phyloP scores from a whole-genome alignment of 106 monocot genomes.

The Dioscorea dumetorum region DNA sequence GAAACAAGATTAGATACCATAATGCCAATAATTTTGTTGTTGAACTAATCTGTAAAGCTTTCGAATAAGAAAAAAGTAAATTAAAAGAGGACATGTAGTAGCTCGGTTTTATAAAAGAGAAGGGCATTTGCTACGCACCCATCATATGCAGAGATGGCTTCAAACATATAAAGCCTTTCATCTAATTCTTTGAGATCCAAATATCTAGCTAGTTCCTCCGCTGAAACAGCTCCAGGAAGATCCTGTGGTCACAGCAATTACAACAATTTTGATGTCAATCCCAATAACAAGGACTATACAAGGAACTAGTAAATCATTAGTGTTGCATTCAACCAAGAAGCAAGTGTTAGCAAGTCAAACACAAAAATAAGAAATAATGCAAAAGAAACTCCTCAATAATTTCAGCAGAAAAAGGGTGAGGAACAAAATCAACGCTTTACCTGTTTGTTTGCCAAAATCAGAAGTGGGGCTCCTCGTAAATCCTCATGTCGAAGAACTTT shows the following conservation, averaged over 20 bases:
- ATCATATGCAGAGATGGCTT: conserved; percentile 72
- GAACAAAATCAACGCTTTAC: conserved; percentile 25
- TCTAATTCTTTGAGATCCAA: conserved; percentile 90
- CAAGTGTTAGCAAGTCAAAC: too few relatives aligned
- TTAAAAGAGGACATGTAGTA: too few relatives aligned
- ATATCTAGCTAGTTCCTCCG: conserved; percentile 81
- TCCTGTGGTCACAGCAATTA: conserved; percentile 40
- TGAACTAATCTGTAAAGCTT: too few relatives aligned
- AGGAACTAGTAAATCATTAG: too few relatives aligned
- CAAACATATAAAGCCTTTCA: conserved; percentile 71
- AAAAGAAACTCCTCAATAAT: not conserved
- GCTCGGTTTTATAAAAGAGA: too few relatives aligned
- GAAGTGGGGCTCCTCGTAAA: conserved; percentile 69
- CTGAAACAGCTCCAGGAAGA: conserved; percentile 62
- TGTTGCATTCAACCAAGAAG: too few relatives aligned
- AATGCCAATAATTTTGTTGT: too few relatives aligned
- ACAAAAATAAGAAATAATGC: not conserved
- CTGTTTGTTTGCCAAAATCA: conserved; percentile 93
- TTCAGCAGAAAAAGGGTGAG: not conserved
- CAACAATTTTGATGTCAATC: too few relatives aligned
- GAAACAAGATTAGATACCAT: too few relatives aligned
- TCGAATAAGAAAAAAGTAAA: too few relatives aligned
- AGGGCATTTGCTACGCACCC: conserved; percentile 44
- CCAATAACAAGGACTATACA: too few relatives aligned
- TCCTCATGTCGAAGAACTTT: conserved; percentile 94